These are phyloP conservation scores for Cryphonectria nitschkei DNA, from an alignment of 2,329 filamentous ascomycete genomes.

Conservation along the genomic window DNA sequence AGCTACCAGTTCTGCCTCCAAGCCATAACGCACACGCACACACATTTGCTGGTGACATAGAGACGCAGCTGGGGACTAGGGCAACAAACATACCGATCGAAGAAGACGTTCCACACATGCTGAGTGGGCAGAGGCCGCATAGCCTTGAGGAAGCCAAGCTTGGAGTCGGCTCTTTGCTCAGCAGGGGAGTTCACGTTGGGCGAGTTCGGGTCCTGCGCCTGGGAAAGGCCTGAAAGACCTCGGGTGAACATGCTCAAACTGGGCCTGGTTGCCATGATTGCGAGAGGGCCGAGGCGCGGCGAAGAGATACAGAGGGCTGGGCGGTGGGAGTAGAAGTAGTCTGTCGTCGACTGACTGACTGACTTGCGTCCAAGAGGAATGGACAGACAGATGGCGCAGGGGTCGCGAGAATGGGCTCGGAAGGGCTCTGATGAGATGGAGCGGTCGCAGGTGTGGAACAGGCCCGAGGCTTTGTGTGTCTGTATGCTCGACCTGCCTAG, in stretches of 20 bases:
- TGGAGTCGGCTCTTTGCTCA: constrained; percentile 74
- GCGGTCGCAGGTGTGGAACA: constrained; percentile 6
- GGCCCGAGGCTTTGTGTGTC: neutral
- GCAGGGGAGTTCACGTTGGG: constrained; percentile 69
- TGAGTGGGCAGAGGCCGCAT: constrained; percentile 75
- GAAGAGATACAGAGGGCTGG: constrained; percentile 2
- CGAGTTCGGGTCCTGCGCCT: constrained; percentile 62
- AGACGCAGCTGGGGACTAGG: constrained; percentile 8
- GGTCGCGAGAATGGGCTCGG: constrained; percentile 14
- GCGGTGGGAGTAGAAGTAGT: constrained; percentile 9
- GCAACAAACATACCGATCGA: constrained; percentile 54
- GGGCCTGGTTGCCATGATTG: constrained; percentile 60
- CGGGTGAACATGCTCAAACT: constrained; percentile 58
- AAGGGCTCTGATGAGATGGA: constrained; percentile 7
- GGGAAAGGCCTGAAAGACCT: constrained; percentile 64
- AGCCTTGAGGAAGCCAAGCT: constrained; percentile 80
- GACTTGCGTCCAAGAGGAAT: neutral
- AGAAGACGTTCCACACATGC: constrained; percentile 78
- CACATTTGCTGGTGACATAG: neutral
- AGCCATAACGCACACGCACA: neutral
- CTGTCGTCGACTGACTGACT: neutral
- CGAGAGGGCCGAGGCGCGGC: constrained; percentile 7
- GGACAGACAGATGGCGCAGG: constrained; percentile 15
- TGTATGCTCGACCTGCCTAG: neutral
- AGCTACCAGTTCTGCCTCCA: neutral